Base-by-base conservation (phyloP, 176 grass and related monocot genomes). In the Canna indica region DNA sequence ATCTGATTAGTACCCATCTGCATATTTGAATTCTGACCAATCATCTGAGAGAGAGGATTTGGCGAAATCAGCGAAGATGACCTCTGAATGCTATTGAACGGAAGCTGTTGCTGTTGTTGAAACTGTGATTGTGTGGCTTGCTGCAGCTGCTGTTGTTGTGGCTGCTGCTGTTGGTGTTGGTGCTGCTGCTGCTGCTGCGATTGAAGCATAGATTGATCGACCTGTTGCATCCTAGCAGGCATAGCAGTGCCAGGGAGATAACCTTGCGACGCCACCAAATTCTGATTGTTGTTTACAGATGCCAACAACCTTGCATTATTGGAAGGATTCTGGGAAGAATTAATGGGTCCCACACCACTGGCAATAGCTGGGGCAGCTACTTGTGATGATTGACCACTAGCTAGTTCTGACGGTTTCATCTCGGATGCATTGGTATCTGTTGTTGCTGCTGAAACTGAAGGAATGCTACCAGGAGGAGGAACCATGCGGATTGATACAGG, bases 31-130 rank as follows among this genome's bases (percentile, higher is more conserved):
- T 82, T 76, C 67, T 81, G 71, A 52, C 68, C 81, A 48, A 90
- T 76, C 74, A 99, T 87, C 66, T 93, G 94, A 77, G 89, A 76
- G 74, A 93, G 85, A 46, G 86, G 48, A 67, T 78, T 99, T 0
- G 74, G 76, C 56, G 86, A 82, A 67, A 90, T 74, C 70, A 90
- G 73, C 20, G 88, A 76, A 81, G 73, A 47, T 16, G 89, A 84
- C 78, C 90, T 82, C 76, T 88, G 91, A 30, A 91, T 82, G 27
- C 90, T 86, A 24, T 85, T 77, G 29, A 83, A 76, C 30, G 78
- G 68, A 83, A 91, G 81, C 65, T 90, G 87, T 31, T 85, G 76
- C 47, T 83, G 83, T 74, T 90, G 88, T 73, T 90, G 88, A 75
- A 86, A 59, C 72, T 88, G 86, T 77, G 70, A 71, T 36, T 86